Evolutionary conservation across 2,329 filamentous ascomycete species (phyloP).

Genomic region (Arthroderma uncinatum): DNA sequence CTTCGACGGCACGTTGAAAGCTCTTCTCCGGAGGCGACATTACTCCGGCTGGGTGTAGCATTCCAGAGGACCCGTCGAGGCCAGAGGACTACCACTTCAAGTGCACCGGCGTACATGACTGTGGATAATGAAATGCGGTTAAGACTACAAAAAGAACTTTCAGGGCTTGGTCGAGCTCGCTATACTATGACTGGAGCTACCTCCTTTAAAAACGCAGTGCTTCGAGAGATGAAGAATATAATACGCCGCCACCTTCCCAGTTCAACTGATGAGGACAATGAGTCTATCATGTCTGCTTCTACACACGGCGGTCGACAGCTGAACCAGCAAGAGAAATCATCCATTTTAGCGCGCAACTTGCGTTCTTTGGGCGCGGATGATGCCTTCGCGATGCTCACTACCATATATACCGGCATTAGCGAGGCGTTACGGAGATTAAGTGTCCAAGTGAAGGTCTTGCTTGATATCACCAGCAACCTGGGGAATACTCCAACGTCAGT

Average conservation of each 20-base stretch:
- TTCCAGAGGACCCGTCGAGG: slow-evolving; percentile 60
- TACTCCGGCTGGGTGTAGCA: slow-evolving; percentile 74
- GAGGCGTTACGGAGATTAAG: slow-evolving; percentile 77
- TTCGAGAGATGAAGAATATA: slow-evolving; percentile 75
- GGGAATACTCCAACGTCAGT: slow-evolving; percentile 3
- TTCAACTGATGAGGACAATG: slow-evolving; percentile 85
- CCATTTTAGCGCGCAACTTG: slow-evolving; percentile 75
- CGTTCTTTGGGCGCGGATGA: slow-evolving; percentile 72
- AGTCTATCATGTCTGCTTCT: slow-evolving; percentile 76
- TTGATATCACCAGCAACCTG: slow-evolving; percentile 68
- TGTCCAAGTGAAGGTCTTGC: slow-evolving; percentile 84
- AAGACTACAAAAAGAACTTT: slow-evolving; percentile 58
- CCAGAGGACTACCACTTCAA: slow-evolving; percentile 55
- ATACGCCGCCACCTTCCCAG: slow-evolving; percentile 80
- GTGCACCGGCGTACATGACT: slow-evolving; percentile 67
- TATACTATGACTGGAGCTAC: slow-evolving; percentile 72
- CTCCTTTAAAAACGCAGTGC: slow-evolving; percentile 69
- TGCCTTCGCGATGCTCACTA: slow-evolving; percentile 69
- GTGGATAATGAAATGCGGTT: slow-evolving; percentile 59
- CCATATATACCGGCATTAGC: slow-evolving; percentile 75
- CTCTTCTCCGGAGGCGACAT: slow-evolving; percentile 59
- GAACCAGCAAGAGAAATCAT: slow-evolving; percentile 79
- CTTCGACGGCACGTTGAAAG: slow-evolving; percentile 66
- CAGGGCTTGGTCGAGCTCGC: slow-evolving; percentile 68
- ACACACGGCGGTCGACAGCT: slow-evolving; percentile 59